Evolutionary conservation across 495 filamentous ascomycete genomes (phyloP).

Genomic region (Penicillium lividum): DNA sequence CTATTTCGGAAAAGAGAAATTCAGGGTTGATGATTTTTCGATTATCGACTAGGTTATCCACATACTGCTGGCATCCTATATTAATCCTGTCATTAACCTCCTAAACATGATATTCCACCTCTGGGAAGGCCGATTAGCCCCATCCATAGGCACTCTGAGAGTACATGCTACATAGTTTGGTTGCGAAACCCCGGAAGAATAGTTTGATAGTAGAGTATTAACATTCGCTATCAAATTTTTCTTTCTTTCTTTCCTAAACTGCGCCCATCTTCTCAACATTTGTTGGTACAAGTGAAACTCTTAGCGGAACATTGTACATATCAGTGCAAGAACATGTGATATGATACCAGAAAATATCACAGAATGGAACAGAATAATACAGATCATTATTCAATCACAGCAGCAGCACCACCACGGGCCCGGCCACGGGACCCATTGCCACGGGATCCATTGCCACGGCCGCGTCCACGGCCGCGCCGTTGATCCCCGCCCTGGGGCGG

Average conservation of each 20-base stretch:
- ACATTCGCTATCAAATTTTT: neutral
- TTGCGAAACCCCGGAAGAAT: neutral
- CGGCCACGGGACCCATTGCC: conserved; percentile 32
- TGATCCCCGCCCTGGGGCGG: conserved; percentile 71
- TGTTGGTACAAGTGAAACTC: neutral
- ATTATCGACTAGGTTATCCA: too few relatives aligned
- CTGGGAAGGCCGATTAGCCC: too few relatives aligned
- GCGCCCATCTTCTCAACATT: neutral
- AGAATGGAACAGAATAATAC: neutral
- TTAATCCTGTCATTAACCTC: too few relatives aligned
- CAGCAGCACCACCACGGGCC: conserved; percentile 29
- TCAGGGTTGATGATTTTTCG: neutral
- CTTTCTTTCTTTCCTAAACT: neutral
- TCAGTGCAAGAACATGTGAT: neutral
- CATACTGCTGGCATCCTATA: too few relatives aligned
- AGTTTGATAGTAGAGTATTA: neutral
- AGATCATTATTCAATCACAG: conserved; percentile 13
- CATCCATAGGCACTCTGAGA: neutral
- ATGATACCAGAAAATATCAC: neutral
- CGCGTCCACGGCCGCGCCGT: conserved; percentile 57
- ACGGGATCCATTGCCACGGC: conserved; percentile 35
- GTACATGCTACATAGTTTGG: too few relatives aligned
- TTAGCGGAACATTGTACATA: conserved; percentile 8
- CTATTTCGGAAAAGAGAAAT: conserved; percentile 28
- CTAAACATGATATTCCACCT: too few relatives aligned